Base-by-base conservation (phyloP, 345 rosid species). In the Moricandia moricandioides region DNA sequence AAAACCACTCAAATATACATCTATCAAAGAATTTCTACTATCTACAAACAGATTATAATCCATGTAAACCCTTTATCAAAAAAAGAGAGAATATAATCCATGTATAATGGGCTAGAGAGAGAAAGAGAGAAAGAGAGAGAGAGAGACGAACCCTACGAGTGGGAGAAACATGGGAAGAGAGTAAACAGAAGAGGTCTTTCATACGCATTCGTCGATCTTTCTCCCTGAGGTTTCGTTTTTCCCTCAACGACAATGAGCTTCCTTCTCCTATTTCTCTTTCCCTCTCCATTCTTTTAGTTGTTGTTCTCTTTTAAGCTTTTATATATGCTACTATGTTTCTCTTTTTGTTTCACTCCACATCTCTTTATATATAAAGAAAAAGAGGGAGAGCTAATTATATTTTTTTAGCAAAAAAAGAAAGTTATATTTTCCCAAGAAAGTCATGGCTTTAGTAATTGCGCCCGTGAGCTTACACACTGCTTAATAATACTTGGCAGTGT, bases 191-290 rank as follows among this genome's bases (percentile, higher is more conserved):
- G 51, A 76, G 80, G 31, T 76, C 49, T 70, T 76, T 76, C 75
- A 70, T 70, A 63, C 21, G 71, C 66, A 24, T 63, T 33, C 80
- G 27, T 63, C 80, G 4, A 30, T 55, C 52, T 64, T 76, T 70
- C 61, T 76, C 80, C 59, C 75, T 76, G 12, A 70, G 66, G 60
- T 76, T 76, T 62, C 80, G 80, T 69, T 70, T 68, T 76, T 70
- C 39, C 60, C 52, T 76, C 30, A 16, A 21, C 40, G 59, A 63
- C 51, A 31, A 55, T 62, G 80, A 70, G 33, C 71, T 56, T 70
- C 75, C 75, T 63, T 70, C 70, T 63, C 70, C 60, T 21, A 30
- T 54, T 40, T 76, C 51, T 62, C 34, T 27, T 57, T 57, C 17
- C 57, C 39, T 57, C 26, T 1, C 56, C 80, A 76, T 76, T 60